A percentile compares a stretch with the other conserved stretches of the same genome.
Evolutionary conservation across 441 rosid genomes (phyloP).

Genomic region (Lepidium campestre): DNA sequence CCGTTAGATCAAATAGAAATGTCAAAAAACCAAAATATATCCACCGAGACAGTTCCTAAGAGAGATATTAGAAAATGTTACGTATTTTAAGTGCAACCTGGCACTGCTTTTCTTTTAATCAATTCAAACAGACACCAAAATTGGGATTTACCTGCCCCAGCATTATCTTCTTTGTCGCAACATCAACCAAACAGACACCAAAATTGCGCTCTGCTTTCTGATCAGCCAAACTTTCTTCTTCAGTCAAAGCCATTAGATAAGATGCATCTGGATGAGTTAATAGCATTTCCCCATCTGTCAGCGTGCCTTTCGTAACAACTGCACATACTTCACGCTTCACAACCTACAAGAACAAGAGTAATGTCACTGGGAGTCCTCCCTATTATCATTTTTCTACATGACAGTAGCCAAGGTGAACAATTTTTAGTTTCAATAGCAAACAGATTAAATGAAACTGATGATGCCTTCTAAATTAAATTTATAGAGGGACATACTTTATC

Average conservation of each 20-base stretch:
- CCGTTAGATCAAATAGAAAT: conserved; percentile 4
- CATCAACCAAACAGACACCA: conserved; percentile 90
- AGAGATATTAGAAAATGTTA: conserved; percentile 1
- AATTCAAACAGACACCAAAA: conserved; percentile 10
- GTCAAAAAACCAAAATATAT: not conserved
- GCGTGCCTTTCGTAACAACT: conserved; percentile 90
- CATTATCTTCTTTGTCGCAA: conserved; percentile 77
- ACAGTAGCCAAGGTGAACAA: not conserved
- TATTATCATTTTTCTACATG: not conserved
- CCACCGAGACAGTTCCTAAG: not conserved
- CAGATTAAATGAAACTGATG: conserved; percentile 1
- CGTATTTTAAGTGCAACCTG: conserved; percentile 1
- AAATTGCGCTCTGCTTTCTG: conserved; percentile 44
- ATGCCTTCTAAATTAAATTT: conserved; percentile 6
- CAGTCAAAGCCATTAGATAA: conserved; percentile 82
- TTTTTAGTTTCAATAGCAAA: not conserved
- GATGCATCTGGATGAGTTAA: conserved; percentile 89
- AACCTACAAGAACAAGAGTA: conserved; percentile 52
- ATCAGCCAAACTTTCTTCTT: conserved; percentile 33
- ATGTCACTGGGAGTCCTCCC: conserved; percentile 25
- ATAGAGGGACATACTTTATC: conserved; percentile 66
- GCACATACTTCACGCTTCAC: conserved; percentile 98
- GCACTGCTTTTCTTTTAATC: conserved; percentile 1
- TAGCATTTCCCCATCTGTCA: conserved; percentile 88
- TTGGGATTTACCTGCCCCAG: conserved; percentile 70